phyloP scores from a whole-genome alignment of 208 protist genomes.

The Tritrichomonas musculus region DNA sequence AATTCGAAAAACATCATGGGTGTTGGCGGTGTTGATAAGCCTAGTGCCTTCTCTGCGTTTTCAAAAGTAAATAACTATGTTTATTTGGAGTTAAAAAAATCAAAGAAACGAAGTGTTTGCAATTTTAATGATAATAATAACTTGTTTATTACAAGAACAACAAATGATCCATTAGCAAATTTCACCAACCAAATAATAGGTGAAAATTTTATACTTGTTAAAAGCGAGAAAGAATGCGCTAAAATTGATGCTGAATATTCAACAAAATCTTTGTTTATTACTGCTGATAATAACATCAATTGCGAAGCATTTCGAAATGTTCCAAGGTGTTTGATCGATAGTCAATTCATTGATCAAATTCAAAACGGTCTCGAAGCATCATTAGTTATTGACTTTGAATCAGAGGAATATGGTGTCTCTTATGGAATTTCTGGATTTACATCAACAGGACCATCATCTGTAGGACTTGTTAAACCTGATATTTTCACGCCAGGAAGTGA shows the following conservation, averaged over 20 bases:
- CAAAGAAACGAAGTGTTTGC: neutral
- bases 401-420: neutral
- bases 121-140: neutral
- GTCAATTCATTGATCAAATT: neutral
- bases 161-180: neutral
- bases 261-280: too few species aligned
- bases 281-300: too few species aligned
- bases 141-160: neutral
- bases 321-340: neutral
- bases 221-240: too few species aligned
- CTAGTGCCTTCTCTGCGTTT: neutral
- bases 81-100: neutral
- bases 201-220: too few species aligned
- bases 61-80: neutral
- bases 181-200: too few species aligned
- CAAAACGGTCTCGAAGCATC: neutral
- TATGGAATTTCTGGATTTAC: neutral
- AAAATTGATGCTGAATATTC: too few species aligned
- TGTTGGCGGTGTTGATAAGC: neutral
- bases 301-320: neutral
- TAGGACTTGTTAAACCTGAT: constrained; percentile 37
- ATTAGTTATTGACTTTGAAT: neutral
- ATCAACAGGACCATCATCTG: constrained; percentile 35
- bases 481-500: constrained; percentile 37
- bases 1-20: neutral